Evolutionary conservation across 2,329 filamentous ascomycete genomes (phyloP).

Genomic region (Escovopsis weberi): DNA sequence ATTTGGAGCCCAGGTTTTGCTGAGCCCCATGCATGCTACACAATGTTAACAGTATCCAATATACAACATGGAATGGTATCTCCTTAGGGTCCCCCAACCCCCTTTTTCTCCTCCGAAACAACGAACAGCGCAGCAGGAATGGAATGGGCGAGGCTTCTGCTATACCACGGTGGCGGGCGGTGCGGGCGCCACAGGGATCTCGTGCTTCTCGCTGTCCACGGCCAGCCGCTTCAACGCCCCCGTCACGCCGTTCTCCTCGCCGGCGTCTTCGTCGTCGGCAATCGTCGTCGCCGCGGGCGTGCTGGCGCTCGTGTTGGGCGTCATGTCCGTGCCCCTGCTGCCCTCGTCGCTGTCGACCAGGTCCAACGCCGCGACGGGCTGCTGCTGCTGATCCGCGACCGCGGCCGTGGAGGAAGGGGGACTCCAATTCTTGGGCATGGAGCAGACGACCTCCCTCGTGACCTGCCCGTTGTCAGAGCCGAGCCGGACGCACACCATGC

Average conservation of each 20-base stretch:
- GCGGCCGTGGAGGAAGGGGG: background rate
- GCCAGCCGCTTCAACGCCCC: constrained; percentile 19
- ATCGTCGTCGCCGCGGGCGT: constrained; percentile 2
- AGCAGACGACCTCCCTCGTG: constrained; percentile 34
- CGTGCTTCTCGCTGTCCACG: constrained; percentile 14
- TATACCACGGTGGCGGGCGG: constrained; percentile 1
- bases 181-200: background rate
- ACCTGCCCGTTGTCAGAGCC: constrained; percentile 32
- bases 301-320: constrained; percentile 1
- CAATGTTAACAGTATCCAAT: no score
- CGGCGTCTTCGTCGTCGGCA: constrained; percentile 11
- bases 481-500: constrained; percentile 37
- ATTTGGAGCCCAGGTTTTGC: no score
- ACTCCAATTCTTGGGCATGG: constrained; percentile 28
- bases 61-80: no score
- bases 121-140: no score
- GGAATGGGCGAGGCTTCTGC: no score
- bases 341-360: constrained; percentile 3
- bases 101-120: no score
- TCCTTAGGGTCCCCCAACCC: no score
- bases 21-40: no score
- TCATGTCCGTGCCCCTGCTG: no score
- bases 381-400: no score
- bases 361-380: background rate
- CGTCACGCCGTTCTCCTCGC: constrained; percentile 15